Conservation (phyloP, 1,284 basidiomycete genomes). For the Ganoderma lingzhi region DNA sequence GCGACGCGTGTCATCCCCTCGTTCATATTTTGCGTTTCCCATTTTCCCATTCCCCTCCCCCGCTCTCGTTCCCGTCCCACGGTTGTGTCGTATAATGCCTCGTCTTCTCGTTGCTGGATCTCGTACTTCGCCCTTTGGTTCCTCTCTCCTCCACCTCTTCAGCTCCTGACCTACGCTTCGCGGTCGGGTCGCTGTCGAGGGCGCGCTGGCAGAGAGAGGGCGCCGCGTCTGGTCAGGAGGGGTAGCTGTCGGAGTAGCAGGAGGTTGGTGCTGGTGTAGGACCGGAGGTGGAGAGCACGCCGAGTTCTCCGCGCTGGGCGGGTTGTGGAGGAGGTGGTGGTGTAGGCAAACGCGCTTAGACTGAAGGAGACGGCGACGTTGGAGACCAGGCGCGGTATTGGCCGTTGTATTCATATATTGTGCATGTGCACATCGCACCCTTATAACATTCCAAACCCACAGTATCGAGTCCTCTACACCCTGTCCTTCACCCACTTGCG, state of each 20-base stretch:
- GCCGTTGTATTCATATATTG: slow-evolving; percentile 29
- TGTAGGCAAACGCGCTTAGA: slow-evolving; percentile 9
- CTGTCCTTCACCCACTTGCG: slow-evolving; percentile 7
- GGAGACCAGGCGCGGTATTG: slow-evolving; percentile 27
- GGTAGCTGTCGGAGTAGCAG: slow-evolving; percentile 6
- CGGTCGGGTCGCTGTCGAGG: slow-evolving; percentile 49
- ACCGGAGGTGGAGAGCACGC: slow-evolving; percentile 13
- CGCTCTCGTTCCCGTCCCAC: slow-evolving; percentile 31
- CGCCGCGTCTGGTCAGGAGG: slow-evolving; percentile 55
- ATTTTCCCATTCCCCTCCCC: slow-evolving; percentile 15
- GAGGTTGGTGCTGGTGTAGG: neutral
- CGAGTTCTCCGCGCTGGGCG: slow-evolving; percentile 12
- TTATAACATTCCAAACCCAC: neutral
- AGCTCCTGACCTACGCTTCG: slow-evolving; percentile 33
- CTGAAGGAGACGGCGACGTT: slow-evolving; percentile 19
- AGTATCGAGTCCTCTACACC: slow-evolving; percentile 3
- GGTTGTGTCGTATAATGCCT: slow-evolving; percentile 36
- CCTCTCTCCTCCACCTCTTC: slow-evolving; percentile 66
- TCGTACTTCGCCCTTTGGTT: slow-evolving; percentile 48
- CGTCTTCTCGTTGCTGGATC: slow-evolving; percentile 38
- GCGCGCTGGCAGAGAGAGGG: slow-evolving; percentile 77
- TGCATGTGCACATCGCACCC: slow-evolving; percentile 16
- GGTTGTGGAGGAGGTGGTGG: slow-evolving; percentile 6
- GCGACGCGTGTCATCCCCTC: slow-evolving; percentile 29
- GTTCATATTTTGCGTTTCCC: slow-evolving; percentile 24